Base-by-base conservation (phyloP, 805 yeast species). In the Kuraishia floccosa region DNA sequence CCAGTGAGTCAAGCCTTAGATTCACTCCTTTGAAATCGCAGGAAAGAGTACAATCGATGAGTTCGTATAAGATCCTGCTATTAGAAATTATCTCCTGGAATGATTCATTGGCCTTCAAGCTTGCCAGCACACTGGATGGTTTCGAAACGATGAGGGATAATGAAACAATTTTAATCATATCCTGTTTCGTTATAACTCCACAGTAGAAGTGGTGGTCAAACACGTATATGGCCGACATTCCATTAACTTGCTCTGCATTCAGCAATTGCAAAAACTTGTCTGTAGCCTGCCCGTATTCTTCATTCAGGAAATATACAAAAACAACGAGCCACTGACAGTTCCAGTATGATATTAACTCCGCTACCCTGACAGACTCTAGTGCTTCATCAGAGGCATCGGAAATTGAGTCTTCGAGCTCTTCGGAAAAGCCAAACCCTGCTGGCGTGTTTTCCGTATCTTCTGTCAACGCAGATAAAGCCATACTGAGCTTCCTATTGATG, bases 301-400 rank as follows among this genome's bases (percentile, higher is more conserved):
- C 41, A 13, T 36, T 32, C 16, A 42, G 32, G 33, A 50, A 54
- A 15, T 35, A 25, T 1, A 47, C 43, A 25, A 45, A 49, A 5
- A 53, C 9, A 12, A 50, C 25, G 24, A 40, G 36, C 53, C 54
- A 52, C 13, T 50, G 40, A 20, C 54, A 44, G 11, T 40, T 46
- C 49, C 49, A 54, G 34, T 49, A 52, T 4, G 49, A 37, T 3
- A 42, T 33, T 6, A 42, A 34, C 25, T 46, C 54, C 13, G 22
- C 31, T 9, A 12, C 13, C 7, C 28, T 18, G n/a, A n/a, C n/a
- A n/a, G n/a, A n/a, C n/a, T n/a, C n/a, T n/a, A n/a, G n/a, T n/a
- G n/a, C n/a, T n/a, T n/a, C n/a, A n/a, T n/a, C n/a, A n/a, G n/a
- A n/a, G n/a, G n/a, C 6, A 5, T 15, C 22, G 17, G 25, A 17